phyloP scores from a whole-genome alignment of 2,329 filamentous ascomycete genomes.

The Fragosphaeria purpurea region DNA sequence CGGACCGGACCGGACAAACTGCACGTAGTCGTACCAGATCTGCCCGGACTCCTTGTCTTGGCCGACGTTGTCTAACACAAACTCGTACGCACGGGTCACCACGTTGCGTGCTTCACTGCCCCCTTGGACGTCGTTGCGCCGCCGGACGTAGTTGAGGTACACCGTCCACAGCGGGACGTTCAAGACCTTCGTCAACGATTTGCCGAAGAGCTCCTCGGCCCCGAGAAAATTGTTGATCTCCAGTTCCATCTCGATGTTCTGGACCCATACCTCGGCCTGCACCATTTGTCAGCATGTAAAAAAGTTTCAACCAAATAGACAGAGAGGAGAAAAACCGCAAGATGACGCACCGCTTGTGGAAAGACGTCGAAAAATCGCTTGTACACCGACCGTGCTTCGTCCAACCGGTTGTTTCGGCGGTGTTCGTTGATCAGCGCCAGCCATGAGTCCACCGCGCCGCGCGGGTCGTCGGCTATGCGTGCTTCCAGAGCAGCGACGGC shows the following conservation, averaged over 20 bases:
- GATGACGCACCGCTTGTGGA: slow-evolving; percentile 64
- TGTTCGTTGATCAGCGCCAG: slow-evolving; percentile 76
- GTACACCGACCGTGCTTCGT: slow-evolving; percentile 70
- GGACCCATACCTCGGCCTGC: slow-evolving; percentile 85
- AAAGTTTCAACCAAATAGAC: background rate
- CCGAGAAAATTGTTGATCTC: slow-evolving; percentile 71
- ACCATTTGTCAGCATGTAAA: slow-evolving; percentile 21
- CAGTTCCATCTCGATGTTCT: slow-evolving; percentile 82
- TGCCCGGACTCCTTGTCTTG: slow-evolving; percentile 81
- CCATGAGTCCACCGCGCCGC: slow-evolving; percentile 90
- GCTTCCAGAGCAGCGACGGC: slow-evolving; percentile 75
- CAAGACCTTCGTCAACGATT: slow-evolving; percentile 66
- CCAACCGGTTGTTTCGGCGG: slow-evolving; percentile 68
- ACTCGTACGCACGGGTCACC: slow-evolving; percentile 81
- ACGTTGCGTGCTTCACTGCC: slow-evolving; percentile 63
- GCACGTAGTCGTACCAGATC: slow-evolving; percentile 91
- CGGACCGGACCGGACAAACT: slow-evolving; percentile 82
- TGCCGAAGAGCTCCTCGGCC: slow-evolving; percentile 72
- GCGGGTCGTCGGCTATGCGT: slow-evolving; percentile 82
- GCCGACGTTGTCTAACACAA: slow-evolving; percentile 81
- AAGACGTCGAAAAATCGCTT: slow-evolving; percentile 82
- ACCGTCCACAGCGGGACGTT: slow-evolving; percentile 84
- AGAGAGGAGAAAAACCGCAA: background rate
- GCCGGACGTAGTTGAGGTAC: slow-evolving; percentile 91
- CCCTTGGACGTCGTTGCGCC: slow-evolving; percentile 82